A percentile compares a stretch with the other conserved stretches of the same genome.
Evolutionary conservation across 345 rosid species (phyloP).

Genomic region (Melaleuca quinquenervia): DNA sequence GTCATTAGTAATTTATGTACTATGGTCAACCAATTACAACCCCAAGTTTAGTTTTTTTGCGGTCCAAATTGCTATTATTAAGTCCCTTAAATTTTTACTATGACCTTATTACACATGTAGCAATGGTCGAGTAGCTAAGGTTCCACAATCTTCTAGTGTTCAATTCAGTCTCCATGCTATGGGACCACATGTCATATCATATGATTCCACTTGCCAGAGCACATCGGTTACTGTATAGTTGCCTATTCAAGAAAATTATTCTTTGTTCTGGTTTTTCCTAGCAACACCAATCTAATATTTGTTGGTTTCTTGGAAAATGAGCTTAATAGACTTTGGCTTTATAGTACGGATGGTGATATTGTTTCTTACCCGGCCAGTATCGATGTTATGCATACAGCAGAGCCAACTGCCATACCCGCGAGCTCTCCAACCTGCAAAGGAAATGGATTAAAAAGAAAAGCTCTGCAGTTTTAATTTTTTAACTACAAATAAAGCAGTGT

Average conservation of each 20-base stretch:
- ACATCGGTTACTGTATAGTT: not conserved
- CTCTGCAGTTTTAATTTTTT: not conserved
- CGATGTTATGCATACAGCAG: constrained; percentile 4
- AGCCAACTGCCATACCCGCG: constrained; percentile 12
- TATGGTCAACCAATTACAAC: not conserved
- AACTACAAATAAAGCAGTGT: not conserved
- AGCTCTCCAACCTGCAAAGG: constrained; percentile 6
- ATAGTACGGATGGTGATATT: not conserved
- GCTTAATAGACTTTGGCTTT: not conserved
- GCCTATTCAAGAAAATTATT: not conserved
- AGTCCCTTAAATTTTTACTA: not conserved
- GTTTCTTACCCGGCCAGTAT: constrained; percentile 4
- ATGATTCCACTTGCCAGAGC: too few species aligned
- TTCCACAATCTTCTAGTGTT: not conserved
- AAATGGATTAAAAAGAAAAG: not conserved
- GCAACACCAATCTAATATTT: not conserved
- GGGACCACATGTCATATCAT: not conserved
- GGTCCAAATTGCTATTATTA: not conserved
- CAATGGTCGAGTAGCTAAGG: not conserved
- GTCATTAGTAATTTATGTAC: not conserved
- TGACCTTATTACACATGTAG: not conserved
- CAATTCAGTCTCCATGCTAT: not conserved
- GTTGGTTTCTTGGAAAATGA: not conserved
- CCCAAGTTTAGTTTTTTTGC: not conserved
- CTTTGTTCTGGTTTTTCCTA: not conserved